Conservation (phyloP, 371 early-diverging fungal genomes). For the Lichtheimia ramosa region DNA sequence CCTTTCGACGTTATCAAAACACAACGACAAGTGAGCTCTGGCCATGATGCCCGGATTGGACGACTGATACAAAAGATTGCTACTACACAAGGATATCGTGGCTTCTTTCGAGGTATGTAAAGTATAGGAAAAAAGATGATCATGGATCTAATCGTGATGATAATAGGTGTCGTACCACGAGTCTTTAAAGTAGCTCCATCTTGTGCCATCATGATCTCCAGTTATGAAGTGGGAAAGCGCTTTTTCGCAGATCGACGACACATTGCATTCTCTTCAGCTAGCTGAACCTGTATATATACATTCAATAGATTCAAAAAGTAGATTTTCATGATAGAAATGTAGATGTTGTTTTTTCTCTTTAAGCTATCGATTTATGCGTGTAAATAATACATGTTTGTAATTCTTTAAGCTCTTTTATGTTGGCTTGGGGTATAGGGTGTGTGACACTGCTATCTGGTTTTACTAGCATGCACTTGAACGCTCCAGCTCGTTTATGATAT, state of each 20-base stretch:
- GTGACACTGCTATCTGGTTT: too few relatives aligned
- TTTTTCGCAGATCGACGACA: constrained; percentile 43
- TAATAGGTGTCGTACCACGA: constrained; percentile 70
- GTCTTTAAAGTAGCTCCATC: constrained; percentile 92
- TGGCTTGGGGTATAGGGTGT: too few relatives aligned
- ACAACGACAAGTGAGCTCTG: constrained; percentile 68
- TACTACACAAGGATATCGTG: constrained; percentile 25
- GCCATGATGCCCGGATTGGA: constrained; percentile 25
- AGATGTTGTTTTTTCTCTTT: too few relatives aligned
- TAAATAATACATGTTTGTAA: too few relatives aligned
- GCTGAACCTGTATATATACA: too few relatives aligned
- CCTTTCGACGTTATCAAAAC: constrained; percentile 98
- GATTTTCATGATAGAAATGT: too few relatives aligned
- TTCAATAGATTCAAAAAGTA: too few relatives aligned
- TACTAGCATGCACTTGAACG: too few relatives aligned
- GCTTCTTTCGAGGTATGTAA: constrained; percentile 25
- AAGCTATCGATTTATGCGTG: too few relatives aligned
- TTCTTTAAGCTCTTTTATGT: too few relatives aligned
- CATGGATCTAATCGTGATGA: background rate
- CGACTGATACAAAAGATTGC: constrained; percentile 23
- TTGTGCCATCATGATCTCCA: constrained; percentile 96
- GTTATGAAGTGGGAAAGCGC: constrained; percentile 77
- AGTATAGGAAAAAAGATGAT: background rate
- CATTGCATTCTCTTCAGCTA: constrained; percentile 1
- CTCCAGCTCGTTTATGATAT: background rate